Evolutionary conservation across 2,329 filamentous ascomycete genomes (phyloP), one percentile per base, ranked within the genome.

Genomic region (Scortechinia acanthostroma): DNA sequence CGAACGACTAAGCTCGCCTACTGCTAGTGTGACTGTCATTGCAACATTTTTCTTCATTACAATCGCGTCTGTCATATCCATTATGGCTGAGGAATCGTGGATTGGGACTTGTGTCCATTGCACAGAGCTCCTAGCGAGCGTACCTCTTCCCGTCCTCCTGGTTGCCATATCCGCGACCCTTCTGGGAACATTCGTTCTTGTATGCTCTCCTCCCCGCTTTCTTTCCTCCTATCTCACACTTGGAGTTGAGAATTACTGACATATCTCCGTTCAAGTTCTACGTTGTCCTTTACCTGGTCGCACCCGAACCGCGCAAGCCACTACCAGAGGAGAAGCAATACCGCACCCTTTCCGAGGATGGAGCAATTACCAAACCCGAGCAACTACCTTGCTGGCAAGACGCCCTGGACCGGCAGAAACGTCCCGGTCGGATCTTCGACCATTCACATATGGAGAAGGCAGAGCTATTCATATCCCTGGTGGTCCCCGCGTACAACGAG

Each of bases 401-500:
- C 62, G 54, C 55, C 21, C 55, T 50, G 52, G 59, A 56, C 22
- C n/a, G 10, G 10, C 10, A 30, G 25, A 30, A 48, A 55, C 54
- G 54, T 65, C 50, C 57, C 65, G 50, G 58, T 63, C 17, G 66
- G 65, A 3, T 63, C 60, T 50, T 6, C 17, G 35, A 40, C 61
- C 63, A 40, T 58, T 73, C 15, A 74, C 78, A 52, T 64, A 85
- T 94, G 45, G 85, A 90, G 51, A 74, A 83, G 2, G 77, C 90
- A 14, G 82, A 91, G 50, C 66, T 96, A n/a, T 86, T 86, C 59
- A 81, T 98, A 71, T 93, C 87, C 45, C 82, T 97, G 4, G 89
- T 98, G 0, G 84, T 98, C 37, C 93, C 93, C 0, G 93, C 93
- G 6, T 98, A 90, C 74, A 98, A 98, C 54, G 93, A 98, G 59